Evolutionary conservation across 805 yeast genomes (phyloP).

Genomic region (Saccharomycopsis fodiens): DNA sequence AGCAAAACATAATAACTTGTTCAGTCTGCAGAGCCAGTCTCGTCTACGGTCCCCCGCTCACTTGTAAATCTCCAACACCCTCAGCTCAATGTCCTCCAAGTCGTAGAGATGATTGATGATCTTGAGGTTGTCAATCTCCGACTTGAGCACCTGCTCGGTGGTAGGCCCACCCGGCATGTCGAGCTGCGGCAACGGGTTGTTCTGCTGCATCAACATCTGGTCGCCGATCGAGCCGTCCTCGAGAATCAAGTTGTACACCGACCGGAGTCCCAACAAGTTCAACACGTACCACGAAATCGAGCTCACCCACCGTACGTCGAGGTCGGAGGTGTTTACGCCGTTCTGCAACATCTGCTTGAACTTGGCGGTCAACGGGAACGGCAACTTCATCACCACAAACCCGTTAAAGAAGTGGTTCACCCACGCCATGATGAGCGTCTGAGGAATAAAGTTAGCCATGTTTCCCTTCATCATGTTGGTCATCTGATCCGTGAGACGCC

Average conservation of each 20-base stretch:
- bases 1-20: no score
- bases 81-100: slow-evolving; percentile 52
- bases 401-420: slow-evolving; percentile 91
- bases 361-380: slow-evolving; percentile 83
- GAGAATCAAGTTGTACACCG: slow-evolving; percentile 66
- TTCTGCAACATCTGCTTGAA: slow-evolving; percentile 90
- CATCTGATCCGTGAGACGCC: slow-evolving; percentile 63
- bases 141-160: slow-evolving; percentile 52
- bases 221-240: slow-evolving; percentile 42
- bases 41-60: not conserved
- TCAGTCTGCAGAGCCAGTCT: no score
- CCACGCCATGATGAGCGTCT: slow-evolving; percentile 94
- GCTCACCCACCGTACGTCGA: slow-evolving; percentile 88
- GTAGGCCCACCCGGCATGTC: slow-evolving; percentile 53
- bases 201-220: slow-evolving; percentile 30
- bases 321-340: slow-evolving; percentile 75
- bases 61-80: slow-evolving; percentile 32
- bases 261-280: slow-evolving; percentile 72
- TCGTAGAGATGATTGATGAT: slow-evolving; percentile 50
- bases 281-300: slow-evolving; percentile 95
- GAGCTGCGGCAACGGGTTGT: slow-evolving; percentile 28
- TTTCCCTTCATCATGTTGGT: slow-evolving; percentile 74
- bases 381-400: slow-evolving; percentile 77
- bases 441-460: slow-evolving; percentile 80
- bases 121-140: slow-evolving; percentile 69